Evolutionary conservation across 495 filamentous ascomycete species (phyloP).

Genomic region (Thozetella sp.): DNA sequence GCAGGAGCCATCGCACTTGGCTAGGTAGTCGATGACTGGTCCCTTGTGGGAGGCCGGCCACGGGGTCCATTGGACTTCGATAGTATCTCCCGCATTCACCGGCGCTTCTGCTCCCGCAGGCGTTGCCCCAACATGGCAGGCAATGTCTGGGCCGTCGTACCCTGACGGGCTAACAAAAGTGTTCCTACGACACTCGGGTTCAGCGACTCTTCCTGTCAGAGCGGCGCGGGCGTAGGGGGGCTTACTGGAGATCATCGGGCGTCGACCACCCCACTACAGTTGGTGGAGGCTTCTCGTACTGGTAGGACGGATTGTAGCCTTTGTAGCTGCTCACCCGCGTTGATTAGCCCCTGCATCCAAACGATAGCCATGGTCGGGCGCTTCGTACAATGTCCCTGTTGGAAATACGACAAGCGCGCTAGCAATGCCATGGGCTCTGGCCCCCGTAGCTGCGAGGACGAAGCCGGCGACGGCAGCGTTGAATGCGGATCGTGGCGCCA

Average conservation of each 20-base stretch:
- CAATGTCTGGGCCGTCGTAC: constrained; percentile 30
- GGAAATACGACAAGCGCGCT: constrained; percentile 23
- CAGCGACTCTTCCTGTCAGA: not conserved
- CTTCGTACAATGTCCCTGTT: constrained; percentile 27
- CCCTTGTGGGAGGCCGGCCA: constrained; percentile 64
- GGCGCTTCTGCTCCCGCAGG: constrained; percentile 32
- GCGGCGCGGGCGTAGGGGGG: not conserved
- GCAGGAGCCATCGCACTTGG: constrained; percentile 62
- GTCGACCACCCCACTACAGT: constrained; percentile 27
- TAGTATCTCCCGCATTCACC: constrained; percentile 34
- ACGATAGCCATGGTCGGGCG: too few relatives aligned
- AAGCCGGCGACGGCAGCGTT: constrained; percentile 12
- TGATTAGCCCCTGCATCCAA: too few relatives aligned
- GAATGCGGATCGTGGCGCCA: constrained; percentile 13
- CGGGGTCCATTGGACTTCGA: constrained; percentile 29
- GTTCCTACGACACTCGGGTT: constrained; percentile 2
- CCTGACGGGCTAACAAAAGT: constrained; percentile 5
- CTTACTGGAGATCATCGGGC: constrained; percentile 27
- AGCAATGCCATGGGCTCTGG: constrained; percentile 25
- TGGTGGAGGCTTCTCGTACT: constrained; percentile 23
- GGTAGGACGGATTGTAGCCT: constrained; percentile 29
- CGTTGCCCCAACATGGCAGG: constrained; percentile 43
- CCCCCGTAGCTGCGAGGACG: constrained; percentile 17
- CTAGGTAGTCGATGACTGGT: constrained; percentile 69
- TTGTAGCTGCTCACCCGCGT: constrained; percentile 18